Evolutionary conservation across 306 rosid species (phyloP), one percentile per base, ranked within the genome.

Genomic region (Quercus variabilis): DNA sequence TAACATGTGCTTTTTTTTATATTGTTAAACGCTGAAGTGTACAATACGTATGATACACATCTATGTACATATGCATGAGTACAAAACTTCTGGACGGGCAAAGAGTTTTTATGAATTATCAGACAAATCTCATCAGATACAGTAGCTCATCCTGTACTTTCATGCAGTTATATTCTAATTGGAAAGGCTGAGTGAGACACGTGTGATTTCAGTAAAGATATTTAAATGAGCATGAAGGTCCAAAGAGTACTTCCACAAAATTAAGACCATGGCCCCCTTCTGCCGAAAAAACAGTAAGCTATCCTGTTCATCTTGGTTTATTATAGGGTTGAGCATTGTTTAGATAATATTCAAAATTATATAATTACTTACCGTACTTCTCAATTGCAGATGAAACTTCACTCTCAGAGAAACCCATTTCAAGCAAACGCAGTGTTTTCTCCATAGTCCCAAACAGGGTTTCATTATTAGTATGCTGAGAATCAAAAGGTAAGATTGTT

Each of bases 381-480:
- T 95, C 99, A 55, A 95, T 75, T 74, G 96, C 98, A 71, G 86
- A 83, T 28, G 99, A 95, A 79, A 95, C 93, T 87, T 95, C 94
- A 60, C 69, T 85, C 89, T 95, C 98, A 33, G 96, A 88, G 86
- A 95, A 95, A 69, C 99, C 99, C 96, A 95, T 95, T 85, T 93
- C 93, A 78, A 95, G 93, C 88, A 95, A 86, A 12, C 83, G 87
- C 73, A 95, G 91, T 13, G 98, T 88, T 86, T 88, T 93, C 78
- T 88, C 97, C 99, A 92, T 95, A 55, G 92, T 90, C 76, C 97
- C 98, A 81, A 78, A 95, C 78, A 95, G 86, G 68, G 86, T 85
- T 79, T 95, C 99, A 67, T 91, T 69, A 78, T 69, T 87, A 56
- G 52, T 8, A 49, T 58, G 80, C 98, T 93, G 88, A 31, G 28